These are phyloP conservation scores for Fusarium nematophilum DNA, from an alignment of 2,329 filamentous ascomycete genomes.

Conservation along the genomic window DNA sequence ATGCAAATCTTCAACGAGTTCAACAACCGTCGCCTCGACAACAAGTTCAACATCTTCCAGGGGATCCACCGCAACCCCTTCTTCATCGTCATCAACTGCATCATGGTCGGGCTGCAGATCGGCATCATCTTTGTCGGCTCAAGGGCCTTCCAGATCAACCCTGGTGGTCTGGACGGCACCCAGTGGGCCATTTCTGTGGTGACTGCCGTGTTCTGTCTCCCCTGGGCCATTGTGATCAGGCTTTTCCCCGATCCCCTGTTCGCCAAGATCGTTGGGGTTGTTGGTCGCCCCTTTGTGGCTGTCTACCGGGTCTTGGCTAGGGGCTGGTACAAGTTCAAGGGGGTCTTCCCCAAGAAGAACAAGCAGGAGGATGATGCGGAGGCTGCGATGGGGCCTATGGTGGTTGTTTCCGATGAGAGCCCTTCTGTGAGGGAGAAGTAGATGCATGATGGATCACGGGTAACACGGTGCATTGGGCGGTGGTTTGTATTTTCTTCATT, in stretches of 20 bases:
- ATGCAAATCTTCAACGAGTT: constrained; percentile 78
- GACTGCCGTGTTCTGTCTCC: constrained; percentile 60
- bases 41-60: constrained; percentile 71
- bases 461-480: no score
- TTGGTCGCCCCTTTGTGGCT: constrained; percentile 1
- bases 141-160: constrained; percentile 4
- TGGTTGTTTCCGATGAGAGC: no score
- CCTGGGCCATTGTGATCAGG: constrained; percentile 61
- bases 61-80: constrained; percentile 66
- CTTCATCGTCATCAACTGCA: constrained; percentile 66
- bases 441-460: no score
- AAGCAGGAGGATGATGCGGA: no score
- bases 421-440: no score
- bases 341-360: background rate
- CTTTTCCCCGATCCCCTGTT: constrained; percentile 58
- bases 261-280: constrained; percentile 2
- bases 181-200: constrained; percentile 26
- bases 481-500: no score
- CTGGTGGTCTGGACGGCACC: constrained; percentile 20
- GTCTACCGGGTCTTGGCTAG: constrained; percentile 3
- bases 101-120: constrained; percentile 69
- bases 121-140: constrained; percentile 67
- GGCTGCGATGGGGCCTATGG: no score
- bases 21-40: constrained; percentile 72
- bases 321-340: background rate